Conservation (phyloP, 768 basidiomycete species). For the Lentinula sp. region DNA sequence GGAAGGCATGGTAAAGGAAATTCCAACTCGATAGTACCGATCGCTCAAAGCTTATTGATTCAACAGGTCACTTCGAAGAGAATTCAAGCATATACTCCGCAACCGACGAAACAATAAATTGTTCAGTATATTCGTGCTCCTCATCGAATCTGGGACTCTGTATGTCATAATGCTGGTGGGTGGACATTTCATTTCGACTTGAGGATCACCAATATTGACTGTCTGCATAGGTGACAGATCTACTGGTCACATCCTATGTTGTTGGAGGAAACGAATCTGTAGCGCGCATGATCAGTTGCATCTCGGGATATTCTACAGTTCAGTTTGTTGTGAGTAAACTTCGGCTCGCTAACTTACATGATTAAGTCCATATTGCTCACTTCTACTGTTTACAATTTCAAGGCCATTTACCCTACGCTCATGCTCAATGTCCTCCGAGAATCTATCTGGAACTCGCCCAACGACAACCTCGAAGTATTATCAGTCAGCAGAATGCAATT, state of each 20-base stretch:
- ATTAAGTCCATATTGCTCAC: background rate
- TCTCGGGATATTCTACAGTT: constrained; percentile 1
- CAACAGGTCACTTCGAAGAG: background rate
- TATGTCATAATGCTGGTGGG: constrained; percentile 2
- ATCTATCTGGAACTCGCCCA: background rate
- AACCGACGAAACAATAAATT: background rate
- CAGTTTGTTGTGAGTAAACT: background rate
- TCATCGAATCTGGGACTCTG: background rate
- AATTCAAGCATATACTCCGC: background rate
- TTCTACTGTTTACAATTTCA: background rate
- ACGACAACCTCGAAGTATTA: background rate
- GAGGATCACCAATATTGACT: background rate
- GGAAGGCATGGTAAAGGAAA: background rate
- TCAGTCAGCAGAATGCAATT: background rate
- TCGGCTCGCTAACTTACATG: too few relatives aligned
- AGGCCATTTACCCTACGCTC: constrained; percentile 1
- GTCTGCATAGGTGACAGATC: background rate
- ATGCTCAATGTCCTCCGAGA: background rate
- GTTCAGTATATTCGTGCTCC: constrained; percentile 1
- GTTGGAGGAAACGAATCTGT: constrained; percentile 3
- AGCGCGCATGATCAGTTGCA: background rate
- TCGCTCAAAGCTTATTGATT: background rate
- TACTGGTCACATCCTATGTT: background rate
- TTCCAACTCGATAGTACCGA: too few relatives aligned
- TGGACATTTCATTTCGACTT: background rate